phyloP scores from a whole-genome alignment of 768 basidiomycete species.

The Mycena vitilis region DNA sequence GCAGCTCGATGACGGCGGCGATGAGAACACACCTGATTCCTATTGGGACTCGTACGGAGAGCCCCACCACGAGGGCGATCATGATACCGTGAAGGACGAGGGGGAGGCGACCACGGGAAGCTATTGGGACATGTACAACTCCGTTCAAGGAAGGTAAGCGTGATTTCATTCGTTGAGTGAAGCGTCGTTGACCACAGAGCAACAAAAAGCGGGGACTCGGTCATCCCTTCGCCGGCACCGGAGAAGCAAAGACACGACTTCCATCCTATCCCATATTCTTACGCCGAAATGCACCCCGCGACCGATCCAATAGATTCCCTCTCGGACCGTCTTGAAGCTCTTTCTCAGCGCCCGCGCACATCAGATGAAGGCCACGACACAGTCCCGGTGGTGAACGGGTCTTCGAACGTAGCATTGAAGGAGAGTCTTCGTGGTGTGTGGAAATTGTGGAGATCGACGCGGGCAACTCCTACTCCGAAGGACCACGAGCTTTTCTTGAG shows the following conservation, averaged over 20 bases:
- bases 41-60: constrained; percentile 79
- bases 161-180: too few relatives aligned
- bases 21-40: constrained; percentile 61
- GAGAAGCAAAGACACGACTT: constrained; percentile 32
- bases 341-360: constrained; percentile 5
- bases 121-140: constrained; percentile 64
- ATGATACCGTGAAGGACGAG: constrained; percentile 32
- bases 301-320: constrained; percentile 32
- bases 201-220: constrained; percentile 59
- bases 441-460: constrained; percentile 63
- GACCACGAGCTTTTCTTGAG: constrained; percentile 52
- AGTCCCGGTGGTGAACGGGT: constrained; percentile 15
- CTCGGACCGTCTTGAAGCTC: constrained; percentile 26
- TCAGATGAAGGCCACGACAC: constrained; percentile 21
- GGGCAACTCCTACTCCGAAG: constrained; percentile 22
- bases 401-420: constrained; percentile 53
- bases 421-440: constrained; percentile 68
- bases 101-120: constrained; percentile 39
- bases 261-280: constrained; percentile 15
- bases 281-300: constrained; percentile 32
- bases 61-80: constrained; percentile 45
- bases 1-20: constrained; percentile 37
- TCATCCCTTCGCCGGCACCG: constrained; percentile 57
- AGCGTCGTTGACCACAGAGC: too few relatives aligned
- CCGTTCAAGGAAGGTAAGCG: constrained; percentile 43